Evolutionary conservation across 176 grass and related monocot species (phyloP), one percentile per base, ranked within the genome.

Genomic region (Guadua angustifolia): DNA sequence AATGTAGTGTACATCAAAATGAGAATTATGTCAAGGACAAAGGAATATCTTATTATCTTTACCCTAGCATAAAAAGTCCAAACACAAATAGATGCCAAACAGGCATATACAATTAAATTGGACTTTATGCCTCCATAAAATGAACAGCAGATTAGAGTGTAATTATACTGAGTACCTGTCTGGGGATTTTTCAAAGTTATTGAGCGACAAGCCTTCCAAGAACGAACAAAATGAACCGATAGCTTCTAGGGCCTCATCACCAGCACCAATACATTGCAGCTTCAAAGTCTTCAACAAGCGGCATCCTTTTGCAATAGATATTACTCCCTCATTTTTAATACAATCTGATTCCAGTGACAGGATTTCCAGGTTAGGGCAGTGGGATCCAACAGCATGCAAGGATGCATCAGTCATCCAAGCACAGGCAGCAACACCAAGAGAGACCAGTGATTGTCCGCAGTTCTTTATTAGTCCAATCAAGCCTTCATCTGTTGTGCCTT

Each of bases 101-200:
- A 80, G 13, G 8, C 6, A 83, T 77, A 51, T 6, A 26, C 33
- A 59, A 76, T 5, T 39, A 64, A 83, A 40, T 9, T 62, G 13
- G 18, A 86, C 35, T 24, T 39, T 14, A 60, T 26, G 40, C 51
- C 24, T 71, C 43, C 3, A 45, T 9, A 68, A 69, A 39, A 52
- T 35, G 8, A 58, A 74, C 13, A 53, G 43, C 22, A 57, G 15
- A 64, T 66, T 55, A 53, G 15, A 24, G 60, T 74, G 63, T 58
- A 81, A 82, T 74, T 53, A 24, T 39, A 73, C 15, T 36, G 5
- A 45, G 53, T 94, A 89, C 90, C 90, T 91, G 87, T 97, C 92
- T 2, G 95, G 94, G 87, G 94, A 97, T 61, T 82, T 82, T 84
- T 94, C 90, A 7, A 93, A 97, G 67, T 90, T 94, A 47, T 88